Evolutionary conservation across 768 basidiomycete genomes (phyloP).

Genomic region (Solioccasus polychromus): DNA sequence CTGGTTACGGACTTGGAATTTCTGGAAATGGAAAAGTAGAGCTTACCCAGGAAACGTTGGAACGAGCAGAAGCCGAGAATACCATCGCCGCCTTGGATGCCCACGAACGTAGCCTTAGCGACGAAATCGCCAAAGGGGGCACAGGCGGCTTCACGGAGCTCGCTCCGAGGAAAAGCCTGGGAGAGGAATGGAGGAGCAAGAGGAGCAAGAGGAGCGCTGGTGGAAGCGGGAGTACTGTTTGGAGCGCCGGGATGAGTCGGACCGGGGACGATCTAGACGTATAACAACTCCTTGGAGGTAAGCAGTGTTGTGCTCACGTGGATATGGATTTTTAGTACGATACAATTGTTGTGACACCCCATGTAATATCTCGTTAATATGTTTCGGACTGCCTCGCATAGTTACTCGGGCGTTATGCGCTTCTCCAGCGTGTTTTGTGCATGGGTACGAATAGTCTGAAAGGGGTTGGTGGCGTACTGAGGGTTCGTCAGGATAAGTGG

Average conservation of each 20-base stretch:
- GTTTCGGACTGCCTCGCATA: not conserved
- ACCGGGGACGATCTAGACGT: constrained; percentile 46
- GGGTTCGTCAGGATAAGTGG: constrained; percentile 67
- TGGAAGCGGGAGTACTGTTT: constrained; percentile 77
- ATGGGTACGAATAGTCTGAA: constrained; percentile 75
- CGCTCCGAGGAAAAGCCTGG: constrained; percentile 39
- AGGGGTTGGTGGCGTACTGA: constrained; percentile 66
- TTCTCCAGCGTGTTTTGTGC: constrained; percentile 74
- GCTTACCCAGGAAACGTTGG: constrained; percentile 73
- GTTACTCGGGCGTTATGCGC: constrained; percentile 29
- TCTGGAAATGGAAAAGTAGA: constrained; percentile 32
- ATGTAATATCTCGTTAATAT: constrained; percentile 25
- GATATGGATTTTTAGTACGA: constrained; percentile 23
- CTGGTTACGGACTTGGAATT: constrained; percentile 30
- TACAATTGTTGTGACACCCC: constrained; percentile 18
- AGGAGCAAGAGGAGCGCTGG: constrained; percentile 49
- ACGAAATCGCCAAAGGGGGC: constrained; percentile 73
- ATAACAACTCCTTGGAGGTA: constrained; percentile 13
- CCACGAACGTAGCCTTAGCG: constrained; percentile 68
- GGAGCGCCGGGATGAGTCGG: constrained; percentile 81
- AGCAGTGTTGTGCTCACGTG: constrained; percentile 9
- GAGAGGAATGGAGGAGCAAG: constrained; percentile 56
- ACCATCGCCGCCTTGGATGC: constrained; percentile 76
- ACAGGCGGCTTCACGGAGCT: constrained; percentile 81
- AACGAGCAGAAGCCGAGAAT: constrained; percentile 76